Base-by-base conservation (phyloP, 2,329 filamentous ascomycete genomes). In the Claviceps humidiphila region DNA sequence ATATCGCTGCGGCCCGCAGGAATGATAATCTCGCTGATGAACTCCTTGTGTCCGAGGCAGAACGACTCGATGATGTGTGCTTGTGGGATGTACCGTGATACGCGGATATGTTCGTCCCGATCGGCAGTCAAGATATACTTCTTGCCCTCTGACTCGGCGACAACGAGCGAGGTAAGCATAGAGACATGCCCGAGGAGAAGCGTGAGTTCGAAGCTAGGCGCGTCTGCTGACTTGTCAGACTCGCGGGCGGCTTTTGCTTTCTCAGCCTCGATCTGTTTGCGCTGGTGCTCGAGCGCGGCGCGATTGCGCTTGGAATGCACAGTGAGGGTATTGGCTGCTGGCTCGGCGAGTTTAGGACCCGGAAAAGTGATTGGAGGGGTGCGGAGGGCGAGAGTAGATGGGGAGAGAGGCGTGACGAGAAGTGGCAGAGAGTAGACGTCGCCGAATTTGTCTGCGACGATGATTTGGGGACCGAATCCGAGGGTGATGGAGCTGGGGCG, bases 401-500 rank as follows among this genome's bases (percentile, higher is more conserved):
- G 50, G 24, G 59, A 57, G 20, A 52, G 53, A 38, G 58, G 61
- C 39, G 58, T 61, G 47, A 56, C 53, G 54, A 63, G 50, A 49
- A 97, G 73, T 14, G 93, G 91, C 7, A 98, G 70, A 11, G 87
- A 80, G 69, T 95, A 97, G 55, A 96, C 91, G 66, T 98, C 93
- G 58, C 93, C 93, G 63, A 97, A 97, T 68, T 98, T 98, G 73
- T 98, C 93, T 50, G 82, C 91, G 56, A 81, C 82, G 53, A 97
- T 69, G 56, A 98, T 87, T 8, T 82, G 86, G 44, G 76, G 74
- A 63, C 90, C 84, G 41, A 79, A 72, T 7, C 85, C 81, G 50
- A 96, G 69, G 50, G 77, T 71, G 53, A 97, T 73, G 39, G 86
- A 82, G 63, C 84, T 91, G 13, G 90, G 89, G 39, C 89, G 82